These are phyloP conservation scores for Penicillium rolfsii DNA, from an alignment of 2,329 filamentous ascomycete genomes.

Conservation along the genomic window DNA sequence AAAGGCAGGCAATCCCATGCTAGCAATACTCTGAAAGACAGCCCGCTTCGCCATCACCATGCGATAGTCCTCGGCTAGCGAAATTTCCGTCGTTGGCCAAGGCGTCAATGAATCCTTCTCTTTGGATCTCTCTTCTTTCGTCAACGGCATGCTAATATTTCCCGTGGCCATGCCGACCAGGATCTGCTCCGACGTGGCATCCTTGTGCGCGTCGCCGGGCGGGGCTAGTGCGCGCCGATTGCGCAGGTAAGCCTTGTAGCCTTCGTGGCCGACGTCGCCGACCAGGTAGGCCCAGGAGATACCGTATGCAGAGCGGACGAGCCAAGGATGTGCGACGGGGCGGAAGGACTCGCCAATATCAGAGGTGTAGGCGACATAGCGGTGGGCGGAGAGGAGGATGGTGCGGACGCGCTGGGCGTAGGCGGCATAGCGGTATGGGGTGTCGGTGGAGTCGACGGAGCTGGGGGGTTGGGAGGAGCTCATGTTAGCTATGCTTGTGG, in stretches of 20 bases:
- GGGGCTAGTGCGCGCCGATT: conserved; percentile 79
- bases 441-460: conserved; percentile 78
- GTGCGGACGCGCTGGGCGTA: conserved; percentile 86
- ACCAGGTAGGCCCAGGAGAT: conserved; percentile 91
- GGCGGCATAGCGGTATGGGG: conserved; percentile 84
- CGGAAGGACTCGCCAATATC: conserved; percentile 97
- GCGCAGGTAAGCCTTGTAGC: conserved; percentile 89
- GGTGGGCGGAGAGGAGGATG: conserved; percentile 84
- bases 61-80: conserved; percentile 85
- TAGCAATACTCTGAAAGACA: conserved; percentile 86
- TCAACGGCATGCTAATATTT: conserved; percentile 31
- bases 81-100: conserved; percentile 54
- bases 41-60: conserved; percentile 89
- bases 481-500: conserved; percentile 19
- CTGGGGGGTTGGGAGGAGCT: conserved; percentile 46
- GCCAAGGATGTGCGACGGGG: conserved; percentile 81
- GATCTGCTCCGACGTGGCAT: conserved; percentile 41
- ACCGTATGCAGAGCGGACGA: conserved; percentile 82
- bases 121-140: conserved; percentile 12
- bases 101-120: conserved; percentile 35
- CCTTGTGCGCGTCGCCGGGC: conserved; percentile 55
- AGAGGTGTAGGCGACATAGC: conserved; percentile 95
- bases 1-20: conserved; percentile 91
- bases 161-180: conserved; percentile 43
- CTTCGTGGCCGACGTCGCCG: conserved; percentile 89